Percentiles rank a stretch among this genome's conserved stretches.
Conservation (phyloP, 225 moss, liverwort and hornwort species). For the Sphagnum tenellum region DNA sequence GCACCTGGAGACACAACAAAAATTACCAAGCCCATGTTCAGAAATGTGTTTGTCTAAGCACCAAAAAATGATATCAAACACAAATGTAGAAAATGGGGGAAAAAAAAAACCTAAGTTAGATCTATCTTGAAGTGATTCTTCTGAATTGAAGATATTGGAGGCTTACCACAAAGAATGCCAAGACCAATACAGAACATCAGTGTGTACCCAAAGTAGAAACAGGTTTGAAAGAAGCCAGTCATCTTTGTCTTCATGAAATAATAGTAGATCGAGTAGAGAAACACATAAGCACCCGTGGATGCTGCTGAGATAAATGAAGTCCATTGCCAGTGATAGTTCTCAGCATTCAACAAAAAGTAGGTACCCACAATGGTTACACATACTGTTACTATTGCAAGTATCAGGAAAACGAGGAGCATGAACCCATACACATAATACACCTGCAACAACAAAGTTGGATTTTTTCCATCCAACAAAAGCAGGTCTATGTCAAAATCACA, state of each 20-base stretch:
- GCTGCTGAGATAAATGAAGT: constrained; percentile 93
- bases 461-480: neutral
- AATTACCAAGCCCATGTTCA: too few relatives aligned
- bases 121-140: neutral
- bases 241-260: constrained; percentile 98
- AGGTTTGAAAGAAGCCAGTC: constrained; percentile 97
- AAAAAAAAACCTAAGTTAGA: neutral
- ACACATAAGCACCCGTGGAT: constrained; percentile 87
- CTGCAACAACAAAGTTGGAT: constrained; percentile 18
- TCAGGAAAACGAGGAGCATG: constrained; percentile 92
- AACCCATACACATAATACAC: constrained; percentile 98
- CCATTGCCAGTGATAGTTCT: constrained; percentile 99
- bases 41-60: too few relatives aligned
- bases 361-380: constrained; percentile 97
- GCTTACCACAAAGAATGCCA: constrained; percentile 88
- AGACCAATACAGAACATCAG: constrained; percentile 96
- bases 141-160: neutral
- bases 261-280: constrained; percentile 91
- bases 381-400: constrained; percentile 84
- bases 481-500: too few relatives aligned
- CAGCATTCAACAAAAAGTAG: constrained; percentile 90
- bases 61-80: too few relatives aligned
- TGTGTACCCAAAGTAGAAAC: constrained; percentile 98
- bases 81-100: too few relatives aligned
- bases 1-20: constrained; percentile 49